Base-by-base conservation (phyloP, 106 monocot species). In the Hemerocallis citrina region DNA sequence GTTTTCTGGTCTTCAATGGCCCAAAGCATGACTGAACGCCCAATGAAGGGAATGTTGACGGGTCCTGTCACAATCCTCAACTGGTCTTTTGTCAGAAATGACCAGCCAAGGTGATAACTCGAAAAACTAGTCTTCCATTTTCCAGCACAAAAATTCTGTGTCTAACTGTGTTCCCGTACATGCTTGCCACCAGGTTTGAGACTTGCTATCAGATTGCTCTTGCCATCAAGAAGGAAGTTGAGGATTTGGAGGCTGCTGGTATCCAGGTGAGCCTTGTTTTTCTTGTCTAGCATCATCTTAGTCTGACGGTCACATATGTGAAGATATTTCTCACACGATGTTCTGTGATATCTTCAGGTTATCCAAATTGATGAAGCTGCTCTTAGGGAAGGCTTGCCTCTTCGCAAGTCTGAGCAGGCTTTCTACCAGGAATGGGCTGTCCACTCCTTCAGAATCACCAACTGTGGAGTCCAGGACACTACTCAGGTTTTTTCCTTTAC, bases 141-240 rank as follows among this genome's bases (percentile, higher is more conserved):
- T 29, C 27, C 45, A 1, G 4, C 16, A 4, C 17, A 16, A 20
- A 54, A 54, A 52, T 52, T 23, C 27, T 35, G 2, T 0, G 10
- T 59, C 37, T 59, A 59, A 37, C 36, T 34, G 28, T 51, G 16
- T 9, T 24, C 10, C n/a, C 8, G 1, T 9, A 7, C 1, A 50
- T 50, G 25, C 16, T 54, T 30, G 31, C 31, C 16, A 21, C 56
- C 67, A 69, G 69, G 49, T 70, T 51, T 11, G 61, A 70, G 41
- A 70, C 69, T 11, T 70, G 69, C 69, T 70, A 70, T 30, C 69
- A 70, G 69, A 70, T 70, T 33, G 69, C 69, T 19, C 61, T 70
- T 6, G 37, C 69, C 61, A 70, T 70, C 49, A 70, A 70, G 58
- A 51, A 70, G 38, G 69, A 70, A 52, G 69, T 70, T 8, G 69